Percentiles rank a stretch among this genome's conserved stretches.
These are phyloP conservation scores for Ophiostoma ulmi DNA, from an alignment of 2,329 filamentous ascomycete genomes.

Conservation along the genomic window DNA sequence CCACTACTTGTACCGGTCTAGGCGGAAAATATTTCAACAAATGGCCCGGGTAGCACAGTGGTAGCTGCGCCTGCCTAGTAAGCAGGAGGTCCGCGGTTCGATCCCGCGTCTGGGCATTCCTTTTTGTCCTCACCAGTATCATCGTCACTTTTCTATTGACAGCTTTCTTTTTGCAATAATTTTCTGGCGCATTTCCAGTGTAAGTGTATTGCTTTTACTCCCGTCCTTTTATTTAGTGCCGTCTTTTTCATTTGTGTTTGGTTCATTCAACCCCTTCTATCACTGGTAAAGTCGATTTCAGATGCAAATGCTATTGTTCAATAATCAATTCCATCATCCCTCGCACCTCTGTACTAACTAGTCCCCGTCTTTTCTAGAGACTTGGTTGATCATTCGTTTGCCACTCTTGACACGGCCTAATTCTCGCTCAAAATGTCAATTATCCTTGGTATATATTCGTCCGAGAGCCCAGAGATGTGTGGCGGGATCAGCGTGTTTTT, in stretches of 20 bases:
- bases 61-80: conserved; percentile 17
- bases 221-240: neutral
- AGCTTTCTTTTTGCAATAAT: conserved; percentile 5
- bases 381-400: neutral
- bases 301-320: no score
- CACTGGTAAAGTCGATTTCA: neutral
- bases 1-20: neutral
- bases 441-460: neutral
- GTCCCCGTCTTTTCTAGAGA: neutral
- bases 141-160: neutral
- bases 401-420: neutral
- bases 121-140: conserved; percentile 2
- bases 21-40: neutral
- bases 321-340: neutral
- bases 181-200: neutral
- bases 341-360: neutral
- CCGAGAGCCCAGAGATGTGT: conserved; percentile 38
- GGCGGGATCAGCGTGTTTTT: conserved; percentile 60
- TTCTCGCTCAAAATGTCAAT: neutral
- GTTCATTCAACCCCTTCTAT: neutral
- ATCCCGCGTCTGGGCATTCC: conserved; percentile 14
- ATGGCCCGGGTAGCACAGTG: conserved; percentile 16
- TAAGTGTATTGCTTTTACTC: neutral
- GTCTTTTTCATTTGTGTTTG: neutral
- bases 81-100: conserved; percentile 17